A percentile compares a stretch with the other conserved stretches of the same genome.
phyloP scores from a whole-genome alignment of 2,329 filamentous ascomycete genomes.

The Epichloe sibirici region DNA sequence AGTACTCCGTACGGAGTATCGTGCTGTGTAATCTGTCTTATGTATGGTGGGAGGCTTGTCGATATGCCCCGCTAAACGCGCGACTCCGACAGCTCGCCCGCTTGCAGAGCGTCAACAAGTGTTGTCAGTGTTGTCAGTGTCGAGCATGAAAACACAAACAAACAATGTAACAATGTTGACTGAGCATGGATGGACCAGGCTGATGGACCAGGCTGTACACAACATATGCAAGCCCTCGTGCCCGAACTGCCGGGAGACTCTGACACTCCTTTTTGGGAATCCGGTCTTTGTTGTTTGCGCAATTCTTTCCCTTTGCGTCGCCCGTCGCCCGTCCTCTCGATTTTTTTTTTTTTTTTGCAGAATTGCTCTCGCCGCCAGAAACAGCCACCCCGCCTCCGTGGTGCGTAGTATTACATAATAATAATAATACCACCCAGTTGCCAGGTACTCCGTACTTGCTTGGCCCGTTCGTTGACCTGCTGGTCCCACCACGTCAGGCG shows the following conservation, averaged over 20 bases:
- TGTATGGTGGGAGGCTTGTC: conserved; percentile 4
- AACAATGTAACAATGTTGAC: not conserved
- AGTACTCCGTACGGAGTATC: no score
- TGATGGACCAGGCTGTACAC: not conserved
- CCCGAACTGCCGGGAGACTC: not conserved
- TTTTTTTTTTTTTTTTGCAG: no score
- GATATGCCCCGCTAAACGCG: conserved; percentile 8
- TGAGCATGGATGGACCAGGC: not conserved
- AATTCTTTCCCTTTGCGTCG: no score
- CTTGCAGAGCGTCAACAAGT: no score
- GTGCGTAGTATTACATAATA: no score
- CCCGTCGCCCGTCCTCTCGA: no score
- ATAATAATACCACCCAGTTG: no score
- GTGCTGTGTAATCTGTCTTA: no score
- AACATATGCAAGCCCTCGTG: not conserved
- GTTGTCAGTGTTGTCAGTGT: not conserved
- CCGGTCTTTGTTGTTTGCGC: no score
- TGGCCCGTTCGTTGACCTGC: not conserved
- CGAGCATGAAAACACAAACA: not conserved
- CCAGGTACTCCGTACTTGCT: no score
- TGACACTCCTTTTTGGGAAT: not conserved
- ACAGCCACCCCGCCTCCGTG: no score
- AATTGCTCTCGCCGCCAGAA: no score
- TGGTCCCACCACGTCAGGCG: not conserved
- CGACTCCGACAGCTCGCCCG: not conserved